phyloP scores from a whole-genome alignment of 2,329 filamentous ascomycete species.

The Geosmithia morbida region DNA sequence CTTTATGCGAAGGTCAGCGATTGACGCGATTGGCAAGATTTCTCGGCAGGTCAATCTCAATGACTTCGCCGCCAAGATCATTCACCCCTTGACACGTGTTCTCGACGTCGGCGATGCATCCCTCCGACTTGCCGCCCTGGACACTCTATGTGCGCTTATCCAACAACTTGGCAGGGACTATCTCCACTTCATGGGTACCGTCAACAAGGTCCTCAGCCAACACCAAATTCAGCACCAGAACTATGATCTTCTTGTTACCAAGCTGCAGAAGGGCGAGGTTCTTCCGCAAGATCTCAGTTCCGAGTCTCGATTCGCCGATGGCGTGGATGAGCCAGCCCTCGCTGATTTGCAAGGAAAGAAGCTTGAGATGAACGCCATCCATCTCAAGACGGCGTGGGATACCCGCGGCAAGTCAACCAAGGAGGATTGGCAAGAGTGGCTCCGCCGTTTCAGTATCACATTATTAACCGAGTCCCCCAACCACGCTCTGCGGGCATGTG shows the following conservation, averaged over 20 bases:
- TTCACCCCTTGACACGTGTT: conserved; percentile 80
- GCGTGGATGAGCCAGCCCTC: conserved; percentile 66
- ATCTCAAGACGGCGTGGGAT: conserved; percentile 94
- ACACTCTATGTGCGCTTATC: conserved; percentile 88
- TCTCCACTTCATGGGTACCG: conserved; percentile 80
- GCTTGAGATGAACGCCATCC: conserved; percentile 91
- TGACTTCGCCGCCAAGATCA: conserved; percentile 90
- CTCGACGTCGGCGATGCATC: conserved; percentile 58
- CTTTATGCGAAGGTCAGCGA: conserved; percentile 71
- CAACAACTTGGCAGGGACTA: conserved; percentile 95
- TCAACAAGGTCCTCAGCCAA: conserved; percentile 71
- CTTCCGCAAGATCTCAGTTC: conserved; percentile 91
- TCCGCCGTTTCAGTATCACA: conserved; percentile 90
- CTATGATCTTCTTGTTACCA: conserved; percentile 83
- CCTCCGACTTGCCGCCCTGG: conserved; percentile 69
- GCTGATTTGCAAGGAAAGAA: conserved; percentile 85
- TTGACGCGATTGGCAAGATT: conserved; percentile 87
- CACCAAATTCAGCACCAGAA: conserved; percentile 80
- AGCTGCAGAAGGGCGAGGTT: conserved; percentile 86
- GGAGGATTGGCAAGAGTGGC: conserved; percentile 99
- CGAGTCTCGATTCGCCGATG: conserved; percentile 64
- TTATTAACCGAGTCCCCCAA: conserved; percentile 91
- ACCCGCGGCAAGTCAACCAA: conserved; percentile 92
- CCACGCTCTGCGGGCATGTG: conserved; percentile 85
- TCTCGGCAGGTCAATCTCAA: conserved; percentile 95